Conservation (phyloP, 805 yeast species). For the Hanseniaspora opuntiae region DNA sequence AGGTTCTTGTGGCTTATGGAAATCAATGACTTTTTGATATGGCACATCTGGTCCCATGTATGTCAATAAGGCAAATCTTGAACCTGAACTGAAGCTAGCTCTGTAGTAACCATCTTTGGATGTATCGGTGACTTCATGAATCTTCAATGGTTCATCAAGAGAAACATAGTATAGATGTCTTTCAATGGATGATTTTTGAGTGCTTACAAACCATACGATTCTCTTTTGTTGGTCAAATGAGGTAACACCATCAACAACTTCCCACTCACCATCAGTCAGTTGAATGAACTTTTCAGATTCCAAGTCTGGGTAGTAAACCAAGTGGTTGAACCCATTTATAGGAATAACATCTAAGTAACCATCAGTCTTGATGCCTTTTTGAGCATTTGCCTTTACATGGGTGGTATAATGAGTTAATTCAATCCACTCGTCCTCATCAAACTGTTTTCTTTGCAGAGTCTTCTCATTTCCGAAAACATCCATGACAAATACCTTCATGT, state of each 20-base stretch:
- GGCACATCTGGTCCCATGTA: constrained; percentile 75
- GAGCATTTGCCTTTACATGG: constrained; percentile 39
- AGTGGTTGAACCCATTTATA: constrained; percentile 51
- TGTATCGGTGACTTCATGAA: constrained; percentile 36
- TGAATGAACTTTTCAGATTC: constrained; percentile 38
- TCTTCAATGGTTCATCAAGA: constrained; percentile 32
- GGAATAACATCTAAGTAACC: constrained; percentile 76
- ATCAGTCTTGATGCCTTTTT: constrained; percentile 33
- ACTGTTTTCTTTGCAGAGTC: constrained; percentile 31
- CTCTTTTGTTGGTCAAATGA: constrained; percentile 42
- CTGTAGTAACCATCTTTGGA: constrained; percentile 49
- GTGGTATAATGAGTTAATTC: constrained; percentile 56
- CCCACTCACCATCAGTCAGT: constrained; percentile 76
- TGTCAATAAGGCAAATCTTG: constrained; percentile 54
- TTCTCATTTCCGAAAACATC: constrained; percentile 27
- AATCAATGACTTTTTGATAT: constrained; percentile 54
- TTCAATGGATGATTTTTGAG: constrained; percentile 67
- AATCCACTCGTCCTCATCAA: constrained; percentile 54
- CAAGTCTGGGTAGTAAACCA: constrained; percentile 74
- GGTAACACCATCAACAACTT: constrained; percentile 64
- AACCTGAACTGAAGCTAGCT: constrained; percentile 68
- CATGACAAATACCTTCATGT: constrained; percentile 43
- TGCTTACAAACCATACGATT: constrained; percentile 50
- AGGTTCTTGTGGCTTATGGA: constrained; percentile 28
- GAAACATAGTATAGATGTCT: constrained; percentile 67